phyloP scores from a whole-genome alignment of 202 grass and related monocot species.

The Hordeum pubiflorum region DNA sequence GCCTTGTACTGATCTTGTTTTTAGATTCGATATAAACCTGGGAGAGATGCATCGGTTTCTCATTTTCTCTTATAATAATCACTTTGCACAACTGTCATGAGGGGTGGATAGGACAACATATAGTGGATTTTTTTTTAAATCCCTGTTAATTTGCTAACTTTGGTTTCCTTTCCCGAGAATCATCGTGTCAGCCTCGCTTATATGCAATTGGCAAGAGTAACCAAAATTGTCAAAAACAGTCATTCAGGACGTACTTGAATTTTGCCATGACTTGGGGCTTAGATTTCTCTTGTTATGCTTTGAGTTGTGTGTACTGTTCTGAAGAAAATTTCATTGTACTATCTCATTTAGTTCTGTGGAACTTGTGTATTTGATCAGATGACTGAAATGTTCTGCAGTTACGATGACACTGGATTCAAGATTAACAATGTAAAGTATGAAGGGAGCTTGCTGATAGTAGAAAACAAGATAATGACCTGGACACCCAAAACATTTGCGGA shows the following conservation, averaged over 20 bases:
- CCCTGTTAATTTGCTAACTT: background rate
- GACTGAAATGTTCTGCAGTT: slow-evolving; percentile 41
- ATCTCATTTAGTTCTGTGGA: background rate
- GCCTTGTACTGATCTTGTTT: background rate
- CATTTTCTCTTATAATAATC: background rate
- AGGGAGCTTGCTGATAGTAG: slow-evolving; percentile 82
- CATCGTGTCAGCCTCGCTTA: background rate
- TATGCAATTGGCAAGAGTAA: background rate
- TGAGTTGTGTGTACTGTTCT: background rate
- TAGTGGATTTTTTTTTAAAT: background rate
- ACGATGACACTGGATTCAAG: slow-evolving; percentile 80
- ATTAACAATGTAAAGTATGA: slow-evolving; percentile 78
- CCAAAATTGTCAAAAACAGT: background rate
- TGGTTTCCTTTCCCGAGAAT: background rate
- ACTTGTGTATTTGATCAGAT: slow-evolving; percentile 4
- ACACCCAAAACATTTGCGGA: slow-evolving; percentile 67
- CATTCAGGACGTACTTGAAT: background rate
- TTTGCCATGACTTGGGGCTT: background rate
- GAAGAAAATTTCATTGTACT: background rate
- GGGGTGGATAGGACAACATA: background rate
- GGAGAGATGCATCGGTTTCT: background rate
- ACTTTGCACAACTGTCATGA: background rate
- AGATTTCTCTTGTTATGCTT: slow-evolving; percentile 1
- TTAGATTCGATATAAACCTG: background rate
- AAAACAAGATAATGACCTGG: slow-evolving; percentile 92